A percentile compares a stretch with the other conserved stretches of the same genome.
Evolutionary conservation across 2,329 filamentous ascomycete species (phyloP).

Genomic region (Plenodomus tracheiphilus): DNA sequence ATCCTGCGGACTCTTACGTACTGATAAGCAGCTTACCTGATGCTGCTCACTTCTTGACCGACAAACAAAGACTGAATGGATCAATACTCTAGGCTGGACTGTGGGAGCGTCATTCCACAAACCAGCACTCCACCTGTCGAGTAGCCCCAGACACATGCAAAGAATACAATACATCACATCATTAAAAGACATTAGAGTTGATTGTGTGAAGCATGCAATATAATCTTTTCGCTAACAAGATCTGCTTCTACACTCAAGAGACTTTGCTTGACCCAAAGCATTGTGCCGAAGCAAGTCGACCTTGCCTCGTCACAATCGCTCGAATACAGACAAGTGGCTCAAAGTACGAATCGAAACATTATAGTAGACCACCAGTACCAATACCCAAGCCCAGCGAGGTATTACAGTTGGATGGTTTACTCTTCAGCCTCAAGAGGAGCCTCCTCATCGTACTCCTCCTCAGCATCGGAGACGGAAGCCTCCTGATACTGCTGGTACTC

Average conservation of each 20-base stretch:
- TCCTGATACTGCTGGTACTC: conserved; percentile 99
- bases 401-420: conserved; percentile 33
- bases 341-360: conserved; percentile 32
- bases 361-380: conserved; percentile 13
- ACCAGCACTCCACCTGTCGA: too few species aligned
- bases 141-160: too few species aligned
- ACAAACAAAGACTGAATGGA: too few species aligned
- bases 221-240: conserved; percentile 44
- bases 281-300: conserved; percentile 17
- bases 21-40: too few species aligned
- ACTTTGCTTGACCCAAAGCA: conserved; percentile 19
- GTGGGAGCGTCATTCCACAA: too few species aligned
- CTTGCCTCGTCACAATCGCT: conserved; percentile 13
- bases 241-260: conserved; percentile 26
- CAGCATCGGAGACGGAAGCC: conserved; percentile 93
- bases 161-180: not conserved
- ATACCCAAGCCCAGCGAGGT: conserved; percentile 22
- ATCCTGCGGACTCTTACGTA: too few species aligned
- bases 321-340: conserved; percentile 23
- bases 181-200: not conserved
- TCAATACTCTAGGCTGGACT: too few species aligned
- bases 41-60: too few species aligned
- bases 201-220: conserved; percentile 10
- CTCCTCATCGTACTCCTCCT: conserved; percentile 95
- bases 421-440: conserved; percentile 72